A percentile compares a stretch with the other conserved stretches of the same genome.
These are phyloP conservation scores for Coemansia sp. DNA, from an alignment of 192 early-diverging fungal genomes.

Conservation along the genomic window DNA sequence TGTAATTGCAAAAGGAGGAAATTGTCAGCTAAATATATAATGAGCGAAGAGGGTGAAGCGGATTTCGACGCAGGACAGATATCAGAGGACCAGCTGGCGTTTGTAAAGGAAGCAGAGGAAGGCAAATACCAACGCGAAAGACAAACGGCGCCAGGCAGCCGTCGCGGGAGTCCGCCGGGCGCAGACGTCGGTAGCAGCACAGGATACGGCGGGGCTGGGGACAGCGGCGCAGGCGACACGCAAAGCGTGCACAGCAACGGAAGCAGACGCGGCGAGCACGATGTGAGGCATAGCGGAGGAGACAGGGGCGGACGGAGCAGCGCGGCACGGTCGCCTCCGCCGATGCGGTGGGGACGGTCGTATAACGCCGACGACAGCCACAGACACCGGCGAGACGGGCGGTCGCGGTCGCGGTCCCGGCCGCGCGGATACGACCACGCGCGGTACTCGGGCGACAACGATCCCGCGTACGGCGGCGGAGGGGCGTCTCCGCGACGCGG, in stretches of 20 bases:
- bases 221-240: not conserved
- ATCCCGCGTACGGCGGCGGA: conserved; percentile 4
- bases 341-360: conserved; percentile 6
- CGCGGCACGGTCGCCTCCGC: conserved; percentile 10
- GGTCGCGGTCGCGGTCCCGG: conserved; percentile 28
- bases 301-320: not conserved
- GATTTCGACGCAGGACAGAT: conserved; percentile 42
- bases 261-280: conserved; percentile 14
- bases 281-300: conserved; percentile 9
- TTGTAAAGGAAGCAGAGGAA: not conserved
- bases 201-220: not conserved
- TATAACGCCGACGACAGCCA: conserved; percentile 12
- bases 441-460: conserved; percentile 10
- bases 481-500: conserved; percentile 14
- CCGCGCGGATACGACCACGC: conserved; percentile 20
- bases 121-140: not conserved
- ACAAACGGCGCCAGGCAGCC: not conserved
- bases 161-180: not conserved
- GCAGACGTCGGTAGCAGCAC: not conserved
- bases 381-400: conserved; percentile 4
- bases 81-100: conserved; percentile 5
- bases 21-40: conserved; percentile 5
- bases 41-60: conserved; percentile 55
- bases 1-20: not conserved
- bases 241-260: conserved; percentile 9